Percentiles rank a stretch among this genome's conserved stretches.
Conservation (phyloP, 768 basidiomycete genomes). For the Hypsizygus marmoreus region DNA sequence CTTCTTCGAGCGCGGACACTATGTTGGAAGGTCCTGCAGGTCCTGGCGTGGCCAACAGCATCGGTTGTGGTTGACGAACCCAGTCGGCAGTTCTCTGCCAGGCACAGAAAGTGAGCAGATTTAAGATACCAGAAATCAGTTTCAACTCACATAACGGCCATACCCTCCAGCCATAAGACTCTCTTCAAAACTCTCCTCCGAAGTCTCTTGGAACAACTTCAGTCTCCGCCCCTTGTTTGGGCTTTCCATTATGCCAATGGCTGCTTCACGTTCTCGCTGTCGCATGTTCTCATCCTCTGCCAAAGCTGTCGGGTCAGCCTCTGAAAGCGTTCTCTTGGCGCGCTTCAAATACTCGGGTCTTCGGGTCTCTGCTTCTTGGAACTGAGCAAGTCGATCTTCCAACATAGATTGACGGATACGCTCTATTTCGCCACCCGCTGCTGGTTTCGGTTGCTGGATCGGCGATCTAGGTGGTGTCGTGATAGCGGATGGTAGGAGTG, state of each 20-base stretch:
- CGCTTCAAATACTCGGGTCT: constrained; percentile 76
- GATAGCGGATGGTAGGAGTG: constrained; percentile 11
- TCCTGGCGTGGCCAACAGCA: constrained; percentile 41
- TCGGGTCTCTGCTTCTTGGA: constrained; percentile 58
- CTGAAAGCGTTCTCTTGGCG: constrained; percentile 47
- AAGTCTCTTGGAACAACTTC: constrained; percentile 79
- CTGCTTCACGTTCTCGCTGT: constrained; percentile 28
- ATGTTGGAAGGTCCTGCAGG: constrained; percentile 45
- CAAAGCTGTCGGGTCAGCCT: constrained; percentile 38
- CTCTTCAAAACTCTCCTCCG: constrained; percentile 84
- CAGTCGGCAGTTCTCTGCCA: constrained; percentile 59
- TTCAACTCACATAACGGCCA: constrained; percentile 61
- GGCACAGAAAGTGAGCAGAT: constrained; percentile 10
- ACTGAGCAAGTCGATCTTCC: constrained; percentile 49
- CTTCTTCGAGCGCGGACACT: constrained; percentile 41
- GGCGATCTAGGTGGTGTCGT: constrained; percentile 25
- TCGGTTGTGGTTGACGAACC: constrained; percentile 57
- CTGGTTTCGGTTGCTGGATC: constrained; percentile 21
- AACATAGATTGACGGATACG: constrained; percentile 57
- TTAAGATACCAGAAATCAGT: background rate
- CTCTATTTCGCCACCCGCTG: constrained; percentile 57
- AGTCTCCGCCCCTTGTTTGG: constrained; percentile 73
- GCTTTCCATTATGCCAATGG: constrained; percentile 67
- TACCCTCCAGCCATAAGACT: constrained; percentile 83
- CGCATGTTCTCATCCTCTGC: constrained; percentile 35